phyloP scores from a whole-genome alignment of 1,284 basidiomycete species.

The Cryptococcus maquisensis region DNA sequence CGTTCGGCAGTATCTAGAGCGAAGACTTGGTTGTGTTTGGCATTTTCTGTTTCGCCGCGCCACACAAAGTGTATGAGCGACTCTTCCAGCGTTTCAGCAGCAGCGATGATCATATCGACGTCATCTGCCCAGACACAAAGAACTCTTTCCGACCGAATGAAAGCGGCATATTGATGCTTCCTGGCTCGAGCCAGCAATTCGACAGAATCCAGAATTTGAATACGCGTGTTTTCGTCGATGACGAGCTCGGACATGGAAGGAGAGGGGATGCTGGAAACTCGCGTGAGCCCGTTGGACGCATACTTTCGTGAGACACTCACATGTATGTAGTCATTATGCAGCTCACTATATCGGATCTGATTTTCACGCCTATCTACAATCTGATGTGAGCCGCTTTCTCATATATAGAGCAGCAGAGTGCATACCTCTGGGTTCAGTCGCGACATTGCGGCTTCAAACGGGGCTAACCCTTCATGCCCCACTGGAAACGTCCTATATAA shows the following conservation, averaged over 20 bases:
- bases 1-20: conserved; percentile 29
- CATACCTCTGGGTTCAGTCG: conserved; percentile 32
- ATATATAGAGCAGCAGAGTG: not conserved
- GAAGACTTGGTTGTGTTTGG: conserved; percentile 46
- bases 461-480: conserved; percentile 26
- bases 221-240: conserved; percentile 37
- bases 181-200: conserved; percentile 62
- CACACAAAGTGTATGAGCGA: conserved; percentile 77
- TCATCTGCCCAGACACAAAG: conserved; percentile 73
- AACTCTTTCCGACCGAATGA: conserved; percentile 70
- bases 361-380: conserved; percentile 32
- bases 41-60: conserved; percentile 49
- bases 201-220: conserved; percentile 54
- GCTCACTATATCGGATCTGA: conserved; percentile 28
- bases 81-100: conserved; percentile 61
- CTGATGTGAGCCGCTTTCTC: not conserved
- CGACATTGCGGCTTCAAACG: conserved; percentile 33
- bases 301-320: conserved; percentile 9
- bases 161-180: conserved; percentile 79
- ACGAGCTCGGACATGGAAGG: conserved; percentile 32
- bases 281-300: not conserved
- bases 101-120: conserved; percentile 63
- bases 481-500: conserved; percentile 37
- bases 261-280: conserved; percentile 18
- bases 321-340: conserved; percentile 31